Base-by-base conservation (phyloP, 768 basidiomycete species). In the Boletus eberwhitei region DNA sequence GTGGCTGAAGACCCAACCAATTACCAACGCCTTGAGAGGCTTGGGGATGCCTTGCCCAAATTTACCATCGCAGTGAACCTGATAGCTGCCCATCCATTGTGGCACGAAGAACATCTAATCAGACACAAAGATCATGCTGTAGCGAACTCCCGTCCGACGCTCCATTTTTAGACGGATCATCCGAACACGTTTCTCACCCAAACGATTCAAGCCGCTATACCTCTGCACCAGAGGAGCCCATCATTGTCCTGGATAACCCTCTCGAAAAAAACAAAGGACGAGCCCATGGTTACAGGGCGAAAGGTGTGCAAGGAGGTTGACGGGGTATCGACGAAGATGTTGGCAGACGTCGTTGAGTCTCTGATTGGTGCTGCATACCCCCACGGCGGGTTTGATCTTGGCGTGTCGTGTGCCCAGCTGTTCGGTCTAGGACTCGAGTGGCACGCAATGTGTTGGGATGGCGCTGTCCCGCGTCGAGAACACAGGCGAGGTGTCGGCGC, bases 311-410 rank as follows among this genome's bases (percentile, higher is more conserved):
- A 61, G 50, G 64, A 54, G 46, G 50, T 52, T 21, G 70, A 74
- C 48, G 64, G 77, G 16, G 59, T 91, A 24, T 91, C 88, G 2
- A 90, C 88, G 3, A 95, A 95, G 76, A 80, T 90, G 55, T 75
- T 94, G 34, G 90, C 90, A 1, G 93, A 95, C 58, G 86, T 93
- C 5, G 78, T 93, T 5, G 93, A 96, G 70, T 81, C 90, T 3
- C 71, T 91, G 13, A 86, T 93, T 24, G 93, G 92, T 1, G 90
- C 90, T 7, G 79, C 87, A 0, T 88, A 85, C 67, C 66, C 87
- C 5, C 79, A 86, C 55, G 87, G 88, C 0, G 79, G 84, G 9
- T 82, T 87, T 48, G 74, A 80, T 44, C 71, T 85, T 1, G 85
- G 81, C 0, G 77, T 83, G 48, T 79, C 85, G 57, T 85, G 81